phyloP scores from a whole-genome alignment of 441 rosid genomes.

The Jatropha multifida region DNA sequence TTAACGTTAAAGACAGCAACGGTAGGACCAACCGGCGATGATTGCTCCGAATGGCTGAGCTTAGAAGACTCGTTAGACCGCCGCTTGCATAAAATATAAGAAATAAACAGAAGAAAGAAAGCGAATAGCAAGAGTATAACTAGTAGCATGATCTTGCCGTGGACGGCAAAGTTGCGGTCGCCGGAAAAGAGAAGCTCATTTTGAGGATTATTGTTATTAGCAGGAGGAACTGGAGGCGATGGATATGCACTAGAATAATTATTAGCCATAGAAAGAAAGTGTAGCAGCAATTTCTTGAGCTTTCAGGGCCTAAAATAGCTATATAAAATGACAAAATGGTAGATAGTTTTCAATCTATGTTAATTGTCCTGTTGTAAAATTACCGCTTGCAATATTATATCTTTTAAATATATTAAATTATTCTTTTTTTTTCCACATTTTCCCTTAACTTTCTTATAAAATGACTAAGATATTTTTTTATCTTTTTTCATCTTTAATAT shows the following conservation, averaged over 20 bases:
- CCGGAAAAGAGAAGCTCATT: constrained; percentile 25
- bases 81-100: constrained; percentile 26
- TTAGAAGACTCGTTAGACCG: constrained; percentile 2
- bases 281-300: background rate
- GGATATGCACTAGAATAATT: background rate
- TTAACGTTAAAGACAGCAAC: background rate
- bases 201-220: background rate
- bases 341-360: too few species aligned
- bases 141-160: constrained; percentile 51
- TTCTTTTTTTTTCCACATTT: too few species aligned
- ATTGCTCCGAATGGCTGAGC: constrained; percentile 11
- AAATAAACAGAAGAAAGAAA: constrained; percentile 27
- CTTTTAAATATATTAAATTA: too few species aligned
- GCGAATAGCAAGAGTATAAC: constrained; percentile 35
- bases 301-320: background rate
- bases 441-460: too few species aligned
- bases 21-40: background rate
- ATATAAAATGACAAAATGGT: too few species aligned
- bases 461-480: too few species aligned
- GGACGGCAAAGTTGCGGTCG: constrained; percentile 41
- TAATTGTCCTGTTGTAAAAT: too few species aligned
- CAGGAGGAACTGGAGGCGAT: constrained; percentile 19
- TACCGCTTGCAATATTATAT: too few species aligned
- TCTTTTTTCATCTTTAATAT: too few species aligned
- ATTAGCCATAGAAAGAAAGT: constrained; percentile 1